Conservation (phyloP, 441 rosid species). For the Erodium texanum region DNA sequence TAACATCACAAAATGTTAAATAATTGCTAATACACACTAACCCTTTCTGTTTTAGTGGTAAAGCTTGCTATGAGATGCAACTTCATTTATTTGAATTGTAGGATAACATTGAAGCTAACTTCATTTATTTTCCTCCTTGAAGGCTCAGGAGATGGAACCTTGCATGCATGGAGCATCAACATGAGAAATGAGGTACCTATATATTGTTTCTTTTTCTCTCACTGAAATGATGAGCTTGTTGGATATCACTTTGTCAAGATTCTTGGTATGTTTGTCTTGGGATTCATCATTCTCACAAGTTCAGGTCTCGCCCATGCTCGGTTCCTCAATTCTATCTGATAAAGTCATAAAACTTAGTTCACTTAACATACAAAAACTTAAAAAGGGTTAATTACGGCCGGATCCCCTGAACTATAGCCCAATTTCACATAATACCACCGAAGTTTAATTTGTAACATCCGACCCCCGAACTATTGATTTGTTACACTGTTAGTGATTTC, state of each 20-base stretch:
- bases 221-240: background rate
- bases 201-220: background rate
- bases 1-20: background rate
- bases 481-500: no score
- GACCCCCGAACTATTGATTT: no score
- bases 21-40: background rate
- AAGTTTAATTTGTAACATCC: no score
- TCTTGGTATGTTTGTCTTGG: background rate
- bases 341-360: background rate
- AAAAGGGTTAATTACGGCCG: no score
- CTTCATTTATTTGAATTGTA: no score
- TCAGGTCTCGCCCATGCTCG: no score
- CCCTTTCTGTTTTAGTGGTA: no score
- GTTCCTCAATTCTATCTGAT: background rate
- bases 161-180: conserved; percentile 85
- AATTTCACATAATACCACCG: no score
- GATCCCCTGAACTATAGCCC: no score
- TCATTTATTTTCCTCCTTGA: background rate
- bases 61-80: no score
- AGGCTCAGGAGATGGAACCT: conserved; percentile 92
- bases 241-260: background rate
- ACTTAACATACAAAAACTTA: background rate
- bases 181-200: conserved; percentile 55
- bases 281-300: no score
- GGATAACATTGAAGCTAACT: background rate